phyloP scores from a whole-genome alignment of 2,329 filamentous ascomycete species.

The Aureobasidium zeae region DNA sequence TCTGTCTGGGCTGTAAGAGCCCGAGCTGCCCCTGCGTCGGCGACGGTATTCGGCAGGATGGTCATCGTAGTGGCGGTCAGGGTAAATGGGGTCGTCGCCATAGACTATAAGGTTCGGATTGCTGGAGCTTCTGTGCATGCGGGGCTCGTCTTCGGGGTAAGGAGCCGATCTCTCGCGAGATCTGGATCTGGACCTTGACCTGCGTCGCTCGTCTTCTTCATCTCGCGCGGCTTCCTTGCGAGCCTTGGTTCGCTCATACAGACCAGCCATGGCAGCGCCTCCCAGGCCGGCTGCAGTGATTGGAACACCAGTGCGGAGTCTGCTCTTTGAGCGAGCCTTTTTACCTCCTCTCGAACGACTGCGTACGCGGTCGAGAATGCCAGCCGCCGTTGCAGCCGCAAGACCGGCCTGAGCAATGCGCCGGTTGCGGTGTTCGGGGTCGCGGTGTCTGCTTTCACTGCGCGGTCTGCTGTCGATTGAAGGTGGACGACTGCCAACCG shows the following conservation, averaged over 20 bases:
- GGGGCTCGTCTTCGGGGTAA: conserved; percentile 31
- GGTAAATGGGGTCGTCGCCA: conserved; percentile 52
- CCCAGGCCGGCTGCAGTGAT: conserved; percentile 53
- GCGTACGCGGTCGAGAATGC: conserved; percentile 48
- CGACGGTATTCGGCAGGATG: conserved; percentile 35
- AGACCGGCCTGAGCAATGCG: conserved; percentile 53
- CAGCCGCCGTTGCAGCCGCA: conserved; percentile 53
- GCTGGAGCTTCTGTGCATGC: conserved; percentile 34
- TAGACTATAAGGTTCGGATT: conserved; percentile 53
- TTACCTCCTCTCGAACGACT: conserved; percentile 48
- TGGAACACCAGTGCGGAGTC: conserved; percentile 47
- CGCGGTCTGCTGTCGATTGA: conserved; percentile 21
- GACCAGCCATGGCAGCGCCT: conserved; percentile 50
- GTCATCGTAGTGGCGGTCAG: conserved; percentile 37
- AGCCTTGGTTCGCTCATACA: conserved; percentile 55
- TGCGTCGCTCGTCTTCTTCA: conserved; percentile 28
- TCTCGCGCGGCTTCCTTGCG: conserved; percentile 47
- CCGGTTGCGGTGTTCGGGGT: conserved; percentile 46
- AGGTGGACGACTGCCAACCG: conserved; percentile 25
- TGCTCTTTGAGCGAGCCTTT: conserved; percentile 37
- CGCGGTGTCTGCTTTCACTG: conserved; percentile 33
- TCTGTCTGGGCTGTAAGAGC: conserved; percentile 33
- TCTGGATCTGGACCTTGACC: conserved; percentile 23
- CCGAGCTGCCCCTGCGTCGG: conserved; percentile 36
- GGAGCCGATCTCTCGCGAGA: conserved; percentile 38